Conservation (phyloP, 331 rosid genomes). For the Pyrus hybrid region DNA sequence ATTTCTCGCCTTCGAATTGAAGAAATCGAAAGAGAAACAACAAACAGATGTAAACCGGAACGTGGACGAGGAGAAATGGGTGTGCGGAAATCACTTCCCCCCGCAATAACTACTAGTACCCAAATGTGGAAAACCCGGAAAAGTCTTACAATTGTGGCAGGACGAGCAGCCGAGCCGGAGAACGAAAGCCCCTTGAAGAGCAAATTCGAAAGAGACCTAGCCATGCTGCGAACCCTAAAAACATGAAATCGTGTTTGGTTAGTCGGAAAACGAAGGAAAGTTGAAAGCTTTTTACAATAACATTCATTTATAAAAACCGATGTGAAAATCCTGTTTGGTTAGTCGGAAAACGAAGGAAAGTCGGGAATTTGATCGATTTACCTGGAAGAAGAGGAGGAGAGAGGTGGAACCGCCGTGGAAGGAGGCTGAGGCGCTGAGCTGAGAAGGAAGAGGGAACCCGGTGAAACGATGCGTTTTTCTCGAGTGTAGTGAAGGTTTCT, state of each 20-base stretch:
- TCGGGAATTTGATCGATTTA: neutral
- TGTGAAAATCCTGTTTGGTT: neutral
- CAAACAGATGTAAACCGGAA: too few relatives aligned
- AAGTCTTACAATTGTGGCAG: constrained; percentile 31
- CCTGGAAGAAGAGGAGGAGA: neutral
- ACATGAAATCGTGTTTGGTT: neutral
- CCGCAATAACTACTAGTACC: too few relatives aligned
- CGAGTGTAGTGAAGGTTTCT: neutral
- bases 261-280: neutral
- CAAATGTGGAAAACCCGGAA: neutral
- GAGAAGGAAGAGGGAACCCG: neutral
- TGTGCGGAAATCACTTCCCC: too few relatives aligned
- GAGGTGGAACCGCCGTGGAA: neutral
- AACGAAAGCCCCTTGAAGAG: constrained; percentile 32
- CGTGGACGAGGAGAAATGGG: too few relatives aligned
- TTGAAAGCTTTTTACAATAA: neutral
- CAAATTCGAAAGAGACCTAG: constrained; percentile 27
- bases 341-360: neutral
- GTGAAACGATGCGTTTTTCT: neutral
- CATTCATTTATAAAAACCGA: neutral
- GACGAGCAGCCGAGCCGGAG: constrained; percentile 24
- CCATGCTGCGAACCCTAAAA: constrained; percentile 18
- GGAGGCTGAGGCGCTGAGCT: neutral
- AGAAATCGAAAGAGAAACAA: too few relatives aligned
- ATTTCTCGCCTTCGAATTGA: too few relatives aligned